phyloP scores from a whole-genome alignment of 805 yeast genomes.

The Ogataea wickerhamii region DNA sequence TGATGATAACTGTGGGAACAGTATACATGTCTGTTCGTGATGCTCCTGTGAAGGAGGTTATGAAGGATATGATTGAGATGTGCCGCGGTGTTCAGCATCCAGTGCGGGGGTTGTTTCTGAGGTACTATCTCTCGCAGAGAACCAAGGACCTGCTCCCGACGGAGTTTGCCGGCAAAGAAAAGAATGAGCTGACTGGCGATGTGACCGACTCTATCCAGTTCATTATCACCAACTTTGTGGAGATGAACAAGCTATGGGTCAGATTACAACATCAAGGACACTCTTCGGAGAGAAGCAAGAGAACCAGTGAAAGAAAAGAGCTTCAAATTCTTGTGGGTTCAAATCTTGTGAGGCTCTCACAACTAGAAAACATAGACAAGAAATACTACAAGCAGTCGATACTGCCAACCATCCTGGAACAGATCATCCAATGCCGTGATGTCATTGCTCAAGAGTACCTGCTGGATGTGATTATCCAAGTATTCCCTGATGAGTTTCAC shows the following conservation, averaged over 20 bases:
- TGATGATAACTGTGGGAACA: slow-evolving; percentile 94
- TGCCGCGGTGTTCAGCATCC: slow-evolving; percentile 96
- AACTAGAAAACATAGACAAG: slow-evolving; percentile 70
- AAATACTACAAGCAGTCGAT: slow-evolving; percentile 47
- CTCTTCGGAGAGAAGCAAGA: slow-evolving; percentile 68
- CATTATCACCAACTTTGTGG: slow-evolving; percentile 82
- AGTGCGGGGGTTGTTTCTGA: slow-evolving; percentile 80
- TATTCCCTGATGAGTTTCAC: slow-evolving; percentile 92
- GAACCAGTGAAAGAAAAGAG: slow-evolving; percentile 80
- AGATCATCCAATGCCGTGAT: slow-evolving; percentile 88
- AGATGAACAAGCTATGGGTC: slow-evolving; percentile 98
- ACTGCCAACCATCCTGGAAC: slow-evolving; percentile 80
- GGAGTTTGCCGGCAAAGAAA: slow-evolving; percentile 15
- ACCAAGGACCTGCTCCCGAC: slow-evolving; percentile 63
- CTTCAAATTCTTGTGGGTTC: slow-evolving; percentile 90
- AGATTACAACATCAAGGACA: slow-evolving; percentile 95
- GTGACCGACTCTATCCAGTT: slow-evolving; percentile 72
- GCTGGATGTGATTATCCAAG: slow-evolving; percentile 87
- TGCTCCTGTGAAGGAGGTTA: slow-evolving; percentile 78
- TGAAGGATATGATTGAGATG: slow-evolving; percentile 98
- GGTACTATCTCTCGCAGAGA: slow-evolving; percentile 85
- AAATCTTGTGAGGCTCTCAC: slow-evolving; percentile 83
- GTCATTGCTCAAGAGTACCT: slow-evolving; percentile 89
- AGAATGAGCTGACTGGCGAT: slow-evolving; percentile 30
- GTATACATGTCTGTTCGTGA: slow-evolving; percentile 75